A percentile compares a stretch with the other conserved stretches of the same genome.
These are phyloP conservation scores for Ophiostoma himal-ulmi DNA, from an alignment of 2,329 filamentous ascomycete species.

Conservation along the genomic window DNA sequence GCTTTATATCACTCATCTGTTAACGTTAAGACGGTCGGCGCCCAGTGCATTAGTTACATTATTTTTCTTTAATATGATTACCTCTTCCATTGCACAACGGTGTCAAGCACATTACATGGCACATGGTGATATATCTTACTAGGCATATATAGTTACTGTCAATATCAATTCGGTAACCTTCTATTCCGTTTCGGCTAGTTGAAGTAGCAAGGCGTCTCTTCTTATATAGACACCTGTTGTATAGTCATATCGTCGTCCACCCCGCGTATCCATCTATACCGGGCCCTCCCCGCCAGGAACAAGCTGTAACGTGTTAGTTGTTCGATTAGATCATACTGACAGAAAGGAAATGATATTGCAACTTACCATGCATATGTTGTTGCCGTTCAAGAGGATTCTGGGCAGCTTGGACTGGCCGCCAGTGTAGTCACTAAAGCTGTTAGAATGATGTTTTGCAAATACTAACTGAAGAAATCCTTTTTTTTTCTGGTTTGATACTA, in stretches of 20 bases:
- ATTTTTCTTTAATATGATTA: conserved; percentile 2
- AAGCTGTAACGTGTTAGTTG: conserved; percentile 44
- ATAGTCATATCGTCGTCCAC: conserved; percentile 4
- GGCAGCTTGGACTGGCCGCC: conserved; percentile 82
- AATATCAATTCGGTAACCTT: neutral
- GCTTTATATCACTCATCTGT: neutral
- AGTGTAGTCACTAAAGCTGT: conserved; percentile 67
- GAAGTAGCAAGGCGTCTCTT: neutral
- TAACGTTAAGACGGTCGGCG: neutral
- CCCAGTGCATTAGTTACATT: neutral
- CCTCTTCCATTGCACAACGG: neutral
- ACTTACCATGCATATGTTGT: conserved; percentile 97
- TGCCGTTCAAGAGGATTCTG: conserved; percentile 94
- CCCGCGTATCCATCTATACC: conserved; percentile 26
- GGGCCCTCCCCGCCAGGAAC: conserved; percentile 74
- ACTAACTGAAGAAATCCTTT: neutral
- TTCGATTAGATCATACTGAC: neutral
- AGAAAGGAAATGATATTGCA: neutral
- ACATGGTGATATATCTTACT: neutral
- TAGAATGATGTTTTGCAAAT: neutral
- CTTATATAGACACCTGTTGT: neutral
- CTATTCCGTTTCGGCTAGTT: neutral
- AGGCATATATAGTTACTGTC: neutral
- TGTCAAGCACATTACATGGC: neutral
- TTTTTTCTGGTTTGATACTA: conserved; percentile 33